Base-by-base conservation (phyloP, 306 rosid genomes). In the Dalbergia oliveri region DNA sequence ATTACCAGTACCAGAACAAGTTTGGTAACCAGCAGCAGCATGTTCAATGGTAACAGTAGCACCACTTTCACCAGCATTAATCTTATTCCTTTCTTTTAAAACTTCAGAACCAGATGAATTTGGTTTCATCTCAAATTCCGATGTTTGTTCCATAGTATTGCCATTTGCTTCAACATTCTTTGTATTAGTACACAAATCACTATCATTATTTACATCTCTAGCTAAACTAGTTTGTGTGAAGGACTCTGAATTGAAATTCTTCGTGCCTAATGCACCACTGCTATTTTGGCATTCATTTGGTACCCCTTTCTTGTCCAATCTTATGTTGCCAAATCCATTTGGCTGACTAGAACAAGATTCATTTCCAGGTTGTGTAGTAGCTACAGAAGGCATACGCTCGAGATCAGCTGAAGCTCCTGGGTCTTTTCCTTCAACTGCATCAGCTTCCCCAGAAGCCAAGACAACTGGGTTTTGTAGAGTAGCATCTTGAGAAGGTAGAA, bases 171-270 rank as follows among this genome's bases (percentile, higher is more conserved):
- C 90, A 56, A 76, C 78, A 19, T 85, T 87, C 75, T 83, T 86
- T 50, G 80, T 72, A 86, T 70, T 79, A 69, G 81, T 81, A 87
- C 90, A 85, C 80, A 82, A 69, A 81, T 87, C 89, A 69, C 79
- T 87, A 79, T 87, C 96, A 87, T 74, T 96, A 89, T 93, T 89
- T 91, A 92, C 99, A 93, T 89, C 97, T 90, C 94, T 80, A 78
- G 86, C 94, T 90, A 93, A 69, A 83, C 92, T 93, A 86, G 78
- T 84, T 84, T 84, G 94, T 53, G 85, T 61, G 54, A 87, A 83
- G 59, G 92, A 89, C 87, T 85, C 93, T 13, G 86, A 85, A 82
- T 88, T 93, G 66, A 90, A 82, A 72, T 85, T 90, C 86, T 74
- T 86, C 66, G 71, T 61, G 79, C 91, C 92, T 68, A 83, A 79